Evolutionary conservation across 2,329 filamentous ascomycete species (phyloP).

Genomic region (Harringtonia lauricola): DNA sequence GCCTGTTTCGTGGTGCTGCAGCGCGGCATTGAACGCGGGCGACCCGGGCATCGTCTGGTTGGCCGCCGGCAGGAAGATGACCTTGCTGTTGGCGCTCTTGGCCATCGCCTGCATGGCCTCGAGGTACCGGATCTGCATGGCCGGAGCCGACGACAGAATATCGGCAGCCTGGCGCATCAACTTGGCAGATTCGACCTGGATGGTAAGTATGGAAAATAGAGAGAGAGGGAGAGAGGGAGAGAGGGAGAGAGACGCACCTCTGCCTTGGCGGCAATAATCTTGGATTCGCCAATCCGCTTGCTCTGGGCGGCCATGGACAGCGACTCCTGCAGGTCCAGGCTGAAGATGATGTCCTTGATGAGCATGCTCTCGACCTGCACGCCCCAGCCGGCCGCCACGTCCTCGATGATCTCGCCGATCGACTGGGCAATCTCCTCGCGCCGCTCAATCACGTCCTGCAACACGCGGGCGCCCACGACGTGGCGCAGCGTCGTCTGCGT

Average conservation of each 20-base stretch:
- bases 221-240: not conserved
- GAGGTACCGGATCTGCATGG: conserved; percentile 97
- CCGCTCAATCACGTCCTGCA: conserved; percentile 97
- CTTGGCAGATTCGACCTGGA: conserved; percentile 76
- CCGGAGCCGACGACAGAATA: conserved; percentile 80
- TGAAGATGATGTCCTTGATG: conserved; percentile 99
- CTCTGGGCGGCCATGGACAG: conserved; percentile 97
- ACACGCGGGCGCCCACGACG: conserved; percentile 86
- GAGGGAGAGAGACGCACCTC: conserved; percentile 33
- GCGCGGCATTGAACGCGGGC: conserved; percentile 28
- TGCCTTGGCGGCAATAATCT: conserved; percentile 93
- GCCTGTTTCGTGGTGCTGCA: conserved; percentile 19
- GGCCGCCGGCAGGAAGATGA: conserved; percentile 66
- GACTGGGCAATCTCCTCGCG: conserved; percentile 93
- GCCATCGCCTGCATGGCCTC: conserved; percentile 99
- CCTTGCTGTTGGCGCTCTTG: conserved; percentile 79
- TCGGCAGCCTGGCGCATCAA: conserved; percentile 89
- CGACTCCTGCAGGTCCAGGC: conserved; percentile 86
- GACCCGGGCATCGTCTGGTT: conserved; percentile 46
- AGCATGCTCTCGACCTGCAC: conserved; percentile 97
- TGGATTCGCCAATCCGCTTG: conserved; percentile 96
- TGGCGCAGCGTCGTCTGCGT: conserved; percentile 92
- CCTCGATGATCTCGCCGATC: conserved; percentile 95
- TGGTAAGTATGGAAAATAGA: conserved; percentile 14
- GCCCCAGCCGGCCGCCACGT: conserved; percentile 88